Evolutionary conservation across 2,329 filamentous ascomycete genomes (phyloP), one percentile per base, ranked within the genome.

Genomic region (Penicillium glabrum): DNA sequence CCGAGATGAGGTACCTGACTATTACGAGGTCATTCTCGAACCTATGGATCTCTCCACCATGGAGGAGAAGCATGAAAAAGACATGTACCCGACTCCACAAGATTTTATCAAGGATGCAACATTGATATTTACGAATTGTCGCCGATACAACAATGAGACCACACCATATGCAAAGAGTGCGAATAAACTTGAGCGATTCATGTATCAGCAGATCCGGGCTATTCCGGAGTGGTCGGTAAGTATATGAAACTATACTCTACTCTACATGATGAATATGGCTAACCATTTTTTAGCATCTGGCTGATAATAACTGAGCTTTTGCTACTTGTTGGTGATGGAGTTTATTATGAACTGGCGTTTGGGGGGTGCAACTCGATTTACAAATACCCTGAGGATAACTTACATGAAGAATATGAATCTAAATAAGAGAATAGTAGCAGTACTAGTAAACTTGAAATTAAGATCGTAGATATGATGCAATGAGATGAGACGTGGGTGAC

Each of bases 21-120:
- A 99, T 78, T 98, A 98, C 79, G 91, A 96, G 58, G 93, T 98
- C 59, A 99, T 99, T 80, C 93, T 93, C 71, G 90, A 96, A 73
- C 95, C 95, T 35, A 99, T 99, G 95, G 95, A 97, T 71, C 81
- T 97, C 47, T 88, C 86, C 47, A 97, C 93, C 21, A 98, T 99
- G 93, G 95, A 98, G 75, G 87, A 86, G 65, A 96, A 96, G 76
- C 88, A 97, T 61, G 93, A 98, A 70, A 91, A 91, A 39, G 95
- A 98, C 75, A 85, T 93, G 69, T 99, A 99, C 71, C 85, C 87
- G 16, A 92, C 86, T 0, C 93, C 95, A 0, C 92, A 98, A 70
- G 95, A 98, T 67, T 97, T 99, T 67, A 87, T 93, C 77, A 85
- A 83, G 61, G 95, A 99, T 72, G 90, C 93, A 10, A 88, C 87